Percentiles rank a stretch among this genome's conserved stretches.
These are phyloP conservation scores for Skeletonema menzelii DNA, from an alignment of 108 stramenopile species.

Conservation along the genomic window DNA sequence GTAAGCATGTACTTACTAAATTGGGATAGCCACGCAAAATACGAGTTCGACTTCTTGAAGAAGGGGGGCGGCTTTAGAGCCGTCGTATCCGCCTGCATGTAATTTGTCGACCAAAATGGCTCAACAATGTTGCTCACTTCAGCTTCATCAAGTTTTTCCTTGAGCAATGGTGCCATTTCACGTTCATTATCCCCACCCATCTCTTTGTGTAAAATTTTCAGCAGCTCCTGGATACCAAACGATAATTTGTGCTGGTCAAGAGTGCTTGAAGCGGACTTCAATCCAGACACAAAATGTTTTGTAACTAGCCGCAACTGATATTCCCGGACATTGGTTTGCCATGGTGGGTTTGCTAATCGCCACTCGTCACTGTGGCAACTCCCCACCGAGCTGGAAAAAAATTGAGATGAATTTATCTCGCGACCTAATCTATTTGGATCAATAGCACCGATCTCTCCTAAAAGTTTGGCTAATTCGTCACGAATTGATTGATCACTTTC, in stretches of 20 bases:
- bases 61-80: slow-evolving; percentile 64
- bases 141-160: slow-evolving; percentile 57
- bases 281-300: slow-evolving; percentile 60
- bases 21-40: slow-evolving; percentile 73
- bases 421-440: slow-evolving; percentile 61
- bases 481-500: slow-evolving; percentile 64
- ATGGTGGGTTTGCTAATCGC: slow-evolving; percentile 76
- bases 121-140: slow-evolving; percentile 74
- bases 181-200: slow-evolving; percentile 10
- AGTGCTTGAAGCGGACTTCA: slow-evolving; percentile 67
- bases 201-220: slow-evolving; percentile 54
- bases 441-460: slow-evolving; percentile 88
- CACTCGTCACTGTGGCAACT: slow-evolving; percentile 44
- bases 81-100: slow-evolving; percentile 56
- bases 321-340: slow-evolving; percentile 61
- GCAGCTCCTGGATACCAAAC: slow-evolving; percentile 82
- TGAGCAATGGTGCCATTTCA: slow-evolving; percentile 72
- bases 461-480: slow-evolving; percentile 63
- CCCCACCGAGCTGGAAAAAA: slow-evolving; percentile 6
- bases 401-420: slow-evolving; percentile 41
- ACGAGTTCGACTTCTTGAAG: slow-evolving; percentile 57
- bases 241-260: slow-evolving; percentile 85
- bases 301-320: slow-evolving; percentile 82
- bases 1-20: slow-evolving; percentile 56
- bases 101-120: slow-evolving; percentile 81